phyloP scores from a whole-genome alignment of 2,329 filamentous ascomycete species.

The Phialocephala sp. region DNA sequence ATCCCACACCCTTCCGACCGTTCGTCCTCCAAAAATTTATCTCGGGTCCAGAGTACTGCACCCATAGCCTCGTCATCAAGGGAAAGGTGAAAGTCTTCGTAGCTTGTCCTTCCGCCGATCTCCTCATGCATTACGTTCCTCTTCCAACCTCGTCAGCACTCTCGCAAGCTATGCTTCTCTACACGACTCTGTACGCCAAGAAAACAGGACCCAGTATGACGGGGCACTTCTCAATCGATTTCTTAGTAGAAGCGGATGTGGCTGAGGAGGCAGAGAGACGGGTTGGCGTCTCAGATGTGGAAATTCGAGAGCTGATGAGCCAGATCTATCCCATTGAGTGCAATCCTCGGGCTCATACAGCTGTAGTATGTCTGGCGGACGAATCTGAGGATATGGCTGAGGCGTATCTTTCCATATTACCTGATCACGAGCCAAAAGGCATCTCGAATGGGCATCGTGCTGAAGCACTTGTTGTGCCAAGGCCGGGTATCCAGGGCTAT shows the following conservation, averaged over 20 bases:
- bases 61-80: slow-evolving; percentile 70
- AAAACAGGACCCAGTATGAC: slow-evolving; percentile 59
- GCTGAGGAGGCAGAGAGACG: slow-evolving; percentile 20
- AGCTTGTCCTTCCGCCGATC: slow-evolving; percentile 66
- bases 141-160: slow-evolving; percentile 61
- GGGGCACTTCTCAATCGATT: slow-evolving; percentile 75
- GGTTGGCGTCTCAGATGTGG: slow-evolving; percentile 18
- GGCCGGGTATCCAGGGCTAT: slow-evolving; percentile 45
- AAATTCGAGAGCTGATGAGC: slow-evolving; percentile 39
- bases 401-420: slow-evolving; percentile 58
- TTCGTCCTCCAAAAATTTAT: slow-evolving; percentile 76
- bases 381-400: slow-evolving; percentile 50
- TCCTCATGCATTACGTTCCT: slow-evolving; percentile 70
- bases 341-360: slow-evolving; percentile 73
- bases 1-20: slow-evolving; percentile 46
- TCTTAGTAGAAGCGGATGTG: slow-evolving; percentile 61
- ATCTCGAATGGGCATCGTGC: slow-evolving; percentile 24
- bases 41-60: slow-evolving; percentile 69
- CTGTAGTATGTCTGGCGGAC: slow-evolving; percentile 63
- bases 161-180: slow-evolving; percentile 64
- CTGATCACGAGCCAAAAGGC: slow-evolving; percentile 25
- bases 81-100: slow-evolving; percentile 70
- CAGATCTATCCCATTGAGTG: slow-evolving; percentile 72
- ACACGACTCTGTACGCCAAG: slow-evolving; percentile 64
- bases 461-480: slow-evolving; percentile 32